Evolutionary conservation across 345 rosid genomes (phyloP), one percentile per base, ranked within the genome.

Genomic region (Rubroshorea leprosula): DNA sequence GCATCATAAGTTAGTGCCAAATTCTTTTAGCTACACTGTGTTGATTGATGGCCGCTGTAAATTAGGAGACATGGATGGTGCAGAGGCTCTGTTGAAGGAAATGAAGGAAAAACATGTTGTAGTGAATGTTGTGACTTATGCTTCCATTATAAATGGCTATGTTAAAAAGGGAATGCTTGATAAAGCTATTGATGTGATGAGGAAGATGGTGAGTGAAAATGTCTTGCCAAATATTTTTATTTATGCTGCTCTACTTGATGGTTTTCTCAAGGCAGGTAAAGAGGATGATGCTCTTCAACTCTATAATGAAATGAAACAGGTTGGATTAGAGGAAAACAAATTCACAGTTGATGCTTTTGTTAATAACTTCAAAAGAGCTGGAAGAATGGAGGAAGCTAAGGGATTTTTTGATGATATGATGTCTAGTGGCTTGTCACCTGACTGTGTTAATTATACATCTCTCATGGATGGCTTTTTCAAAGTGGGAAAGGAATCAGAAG

Each of bases 401-500:
- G 77, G 49, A 61, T 69, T 89, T 48, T 67, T 73, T 57, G 53
- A 72, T 68, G 79, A 74, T 68, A 71, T 77, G 76, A 73, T 63
- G 57, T 75, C 89, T 29, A 73, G 54, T 51, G 95, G 90, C 44
- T 49, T 89, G 73, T 65, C 54, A 21, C 79, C 78, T 65, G 96
- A 89, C 66, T 77, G 25, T 55, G 79, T 89, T 64, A 89, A 84
- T 72, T 92, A 86, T 76, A 92, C 96, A 13, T 86, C 96, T 73
- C 61, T 86, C 23, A 89, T 86, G 84, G 98, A 92, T 73, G 87
- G 84, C 47, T 80, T 83, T 75, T 89, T 89, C 66, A 92, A 81
- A 78, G 80, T 49, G 24, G 87, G 93, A 58, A 78, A 77, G 19
- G 93, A 83, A 63, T 75, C 80, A 4, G 80, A 74, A 73, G 98